Percentiles rank a stretch among this genome's conserved stretches.
These are phyloP conservation scores for Suillus sp. DNA, from an alignment of 768 basidiomycete genomes.

Conservation along the genomic window DNA sequence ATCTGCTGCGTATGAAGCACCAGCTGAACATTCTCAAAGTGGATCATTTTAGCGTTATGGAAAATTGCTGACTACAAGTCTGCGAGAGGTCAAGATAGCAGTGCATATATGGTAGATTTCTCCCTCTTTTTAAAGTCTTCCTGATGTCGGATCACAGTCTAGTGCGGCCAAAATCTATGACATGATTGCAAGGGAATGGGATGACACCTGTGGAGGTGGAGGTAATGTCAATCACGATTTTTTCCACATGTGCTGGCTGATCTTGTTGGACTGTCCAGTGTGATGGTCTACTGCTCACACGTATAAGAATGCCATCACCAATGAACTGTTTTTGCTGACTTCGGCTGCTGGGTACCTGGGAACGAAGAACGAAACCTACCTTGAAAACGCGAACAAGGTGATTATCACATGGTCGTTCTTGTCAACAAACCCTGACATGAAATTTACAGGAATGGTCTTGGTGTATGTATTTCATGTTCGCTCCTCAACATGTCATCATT, in stretches of 20 bases:
- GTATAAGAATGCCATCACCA: constrained; percentile 66
- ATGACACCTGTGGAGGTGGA: constrained; percentile 53
- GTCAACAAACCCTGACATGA: not conserved
- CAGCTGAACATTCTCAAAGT: constrained; percentile 35
- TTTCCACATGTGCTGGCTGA: not conserved
- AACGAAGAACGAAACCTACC: constrained; percentile 40
- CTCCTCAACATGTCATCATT: not conserved
- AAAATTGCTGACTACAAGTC: constrained; percentile 58
- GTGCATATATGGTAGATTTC: constrained; percentile 22
- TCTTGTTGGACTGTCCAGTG: constrained; percentile 32
- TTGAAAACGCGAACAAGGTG: constrained; percentile 52
- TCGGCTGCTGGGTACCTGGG: constrained; percentile 50
- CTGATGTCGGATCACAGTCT: constrained; percentile 35
- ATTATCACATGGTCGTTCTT: not conserved
- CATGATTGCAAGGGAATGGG: constrained; percentile 53
- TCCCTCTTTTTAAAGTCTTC: constrained; percentile 30
- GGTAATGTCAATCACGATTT: constrained; percentile 29
- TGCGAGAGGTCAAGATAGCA: constrained; percentile 35
- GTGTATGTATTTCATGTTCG: constrained; percentile 24
- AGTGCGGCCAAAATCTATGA: constrained; percentile 51
- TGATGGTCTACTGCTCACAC: constrained; percentile 59
- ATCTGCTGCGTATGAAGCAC: not conserved
- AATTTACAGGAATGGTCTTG: constrained; percentile 27
- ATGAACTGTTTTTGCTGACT: constrained; percentile 53
- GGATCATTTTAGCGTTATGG: constrained; percentile 59